These are phyloP conservation scores for Kuraishia hungarica DNA, from an alignment of 805 yeast genomes.

Conservation along the genomic window DNA sequence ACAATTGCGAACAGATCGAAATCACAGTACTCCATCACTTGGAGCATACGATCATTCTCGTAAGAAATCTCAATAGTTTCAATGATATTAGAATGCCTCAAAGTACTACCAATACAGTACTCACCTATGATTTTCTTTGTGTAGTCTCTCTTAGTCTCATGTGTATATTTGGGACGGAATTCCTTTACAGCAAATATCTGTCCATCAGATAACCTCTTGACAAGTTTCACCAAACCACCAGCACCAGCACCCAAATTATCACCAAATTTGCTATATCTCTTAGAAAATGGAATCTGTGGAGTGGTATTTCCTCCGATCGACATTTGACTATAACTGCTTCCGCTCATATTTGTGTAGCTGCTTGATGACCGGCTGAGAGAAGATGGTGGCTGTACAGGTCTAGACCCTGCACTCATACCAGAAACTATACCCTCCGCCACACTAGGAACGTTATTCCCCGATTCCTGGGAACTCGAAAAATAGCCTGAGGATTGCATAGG, in stretches of 20 bases:
- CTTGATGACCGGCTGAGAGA: neutral
- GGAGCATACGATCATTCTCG: slow-evolving; percentile 79
- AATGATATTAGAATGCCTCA: slow-evolving; percentile 83
- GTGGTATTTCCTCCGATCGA: slow-evolving; percentile 30
- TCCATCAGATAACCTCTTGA: slow-evolving; percentile 56
- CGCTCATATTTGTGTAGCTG: neutral
- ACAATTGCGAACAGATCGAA: slow-evolving; percentile 90
- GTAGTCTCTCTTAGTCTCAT: slow-evolving; percentile 77
- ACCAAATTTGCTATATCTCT: slow-evolving; percentile 74
- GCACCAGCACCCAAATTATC: slow-evolving; percentile 92
- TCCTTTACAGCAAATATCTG: slow-evolving; percentile 88
- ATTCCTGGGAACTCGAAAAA: neutral
- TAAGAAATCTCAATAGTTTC: slow-evolving; percentile 88
- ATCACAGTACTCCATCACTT: slow-evolving; percentile 93
- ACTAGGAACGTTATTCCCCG: neutral
- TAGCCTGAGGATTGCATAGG: slow-evolving; percentile 1
- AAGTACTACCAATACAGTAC: slow-evolving; percentile 86
- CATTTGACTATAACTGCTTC: slow-evolving; percentile 7
- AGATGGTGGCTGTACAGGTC: neutral
- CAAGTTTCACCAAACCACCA: slow-evolving; percentile 81
- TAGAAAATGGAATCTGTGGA: slow-evolving; percentile 54
- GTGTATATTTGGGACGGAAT: slow-evolving; percentile 66
- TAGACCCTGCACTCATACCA: neutral
- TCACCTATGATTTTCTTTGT: slow-evolving; percentile 90
- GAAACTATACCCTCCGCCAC: neutral